phyloP scores from a whole-genome alignment of 306 rosid genomes.

The Cicer judaicum region DNA sequence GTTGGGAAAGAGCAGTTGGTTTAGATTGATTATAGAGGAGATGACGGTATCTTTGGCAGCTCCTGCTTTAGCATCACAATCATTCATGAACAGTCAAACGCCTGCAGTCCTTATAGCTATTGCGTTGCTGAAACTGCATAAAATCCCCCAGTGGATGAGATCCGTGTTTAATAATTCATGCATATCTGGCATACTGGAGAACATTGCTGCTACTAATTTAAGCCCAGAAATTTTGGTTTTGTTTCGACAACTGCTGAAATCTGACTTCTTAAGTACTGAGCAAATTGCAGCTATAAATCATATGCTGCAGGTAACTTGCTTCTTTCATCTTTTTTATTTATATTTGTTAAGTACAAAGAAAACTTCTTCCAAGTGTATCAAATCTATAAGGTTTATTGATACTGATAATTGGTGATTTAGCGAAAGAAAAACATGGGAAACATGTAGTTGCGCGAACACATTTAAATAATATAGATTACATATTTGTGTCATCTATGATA shows the following conservation, averaged over 20 bases:
- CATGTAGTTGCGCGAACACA: background rate
- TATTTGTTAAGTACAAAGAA: conserved; percentile 17
- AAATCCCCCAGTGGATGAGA: conserved; percentile 75
- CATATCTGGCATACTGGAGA: conserved; percentile 73
- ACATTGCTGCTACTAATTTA: conserved; percentile 57
- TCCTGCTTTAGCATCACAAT: conserved; percentile 68
- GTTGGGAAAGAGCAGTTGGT: conserved; percentile 62
- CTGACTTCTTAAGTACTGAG: conserved; percentile 57
- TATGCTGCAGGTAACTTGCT: conserved; percentile 66
- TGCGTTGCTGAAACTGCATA: conserved; percentile 62
- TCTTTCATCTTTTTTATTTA: conserved; percentile 4
- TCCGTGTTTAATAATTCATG: conserved; percentile 64
- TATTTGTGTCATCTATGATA: conserved; percentile 34
- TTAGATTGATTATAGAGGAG: conserved; percentile 84
- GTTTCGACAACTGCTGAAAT: conserved; percentile 68
- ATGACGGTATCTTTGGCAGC: conserved; percentile 68
- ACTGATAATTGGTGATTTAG: background rate
- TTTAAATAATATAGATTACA: conserved; percentile 9
- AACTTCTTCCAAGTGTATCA: conserved; percentile 4
- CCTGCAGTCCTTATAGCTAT: conserved; percentile 68
- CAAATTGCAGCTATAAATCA: conserved; percentile 65
- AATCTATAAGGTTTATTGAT: conserved; percentile 6
- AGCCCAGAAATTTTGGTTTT: conserved; percentile 65
- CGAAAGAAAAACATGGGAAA: background rate
- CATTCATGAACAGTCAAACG: conserved; percentile 55